Base-by-base conservation (phyloP, 176 grass and related monocot species). In the Oryza australiensis region DNA sequence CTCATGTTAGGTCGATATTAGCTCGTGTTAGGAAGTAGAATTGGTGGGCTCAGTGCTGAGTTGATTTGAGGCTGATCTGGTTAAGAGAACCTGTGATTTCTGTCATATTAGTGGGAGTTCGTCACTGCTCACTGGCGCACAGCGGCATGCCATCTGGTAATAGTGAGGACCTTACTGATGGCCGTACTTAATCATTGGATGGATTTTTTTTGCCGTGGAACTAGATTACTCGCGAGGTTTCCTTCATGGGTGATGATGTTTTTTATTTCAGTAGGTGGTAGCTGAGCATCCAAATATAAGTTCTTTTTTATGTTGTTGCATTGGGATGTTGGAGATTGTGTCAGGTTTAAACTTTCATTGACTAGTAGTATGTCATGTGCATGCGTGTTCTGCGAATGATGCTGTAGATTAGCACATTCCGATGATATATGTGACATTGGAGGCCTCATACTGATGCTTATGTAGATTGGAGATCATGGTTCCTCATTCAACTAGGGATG, bases 21-120 rank as follows among this genome's bases (percentile, higher is more conserved):
- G 33, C 59, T 89, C 65, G 40, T 49, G 30, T 34, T 3, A 45
- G 14, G 27, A 77, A 45, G 42, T 64, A 59, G 10, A 72, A 77
- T 77, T 32, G 24, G 26, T 76, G 64, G 51, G 13, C 80, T 70
- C 20, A 5, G 66, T 65, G 65, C 34, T 53, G 55, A 64, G 29
- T 76, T 81, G 26, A 45, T 41, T 30, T 12, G 60, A 23, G 24
- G 24, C 62, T 76, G 66, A 64, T 82, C 34, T 66, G 10, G 34
- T 64, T 55, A 16, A 70, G 13, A 10, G 15, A 22, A 73, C n/a
- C 9, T 82, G 20, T 60, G n/a, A 60, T 60, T 60, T 60, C 55
- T 60, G n/a, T 24, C 55, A 24, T 22, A 60, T 60, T 23, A 59
- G 1, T 59, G 55, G 55, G 16, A 41, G n/a, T 40, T 42, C 7